phyloP scores from a whole-genome alignment of 2,329 filamentous ascomycete genomes.

The Tetracladium maxilliforme region DNA sequence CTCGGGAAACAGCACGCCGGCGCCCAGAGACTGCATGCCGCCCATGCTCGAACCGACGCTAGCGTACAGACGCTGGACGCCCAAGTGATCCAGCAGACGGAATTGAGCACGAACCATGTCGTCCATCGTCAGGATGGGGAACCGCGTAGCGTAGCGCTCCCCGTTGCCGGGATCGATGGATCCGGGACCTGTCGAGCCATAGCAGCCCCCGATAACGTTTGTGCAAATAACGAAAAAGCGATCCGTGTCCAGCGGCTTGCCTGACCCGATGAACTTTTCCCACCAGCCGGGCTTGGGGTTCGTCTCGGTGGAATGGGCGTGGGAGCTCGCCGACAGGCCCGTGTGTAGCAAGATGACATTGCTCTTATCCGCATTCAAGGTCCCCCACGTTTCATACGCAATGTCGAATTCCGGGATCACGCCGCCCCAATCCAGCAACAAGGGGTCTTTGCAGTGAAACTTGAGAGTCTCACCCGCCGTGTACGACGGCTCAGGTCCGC shows the following conservation, averaged over 20 bases:
- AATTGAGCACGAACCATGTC: conserved; percentile 98
- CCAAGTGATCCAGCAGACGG: conserved; percentile 65
- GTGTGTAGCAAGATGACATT: conserved; percentile 92
- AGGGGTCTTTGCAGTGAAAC: conserved; percentile 58
- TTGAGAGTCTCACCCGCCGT: conserved; percentile 72
- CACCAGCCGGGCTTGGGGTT: conserved; percentile 94
- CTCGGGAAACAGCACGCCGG: conserved; percentile 69
- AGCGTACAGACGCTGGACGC: conserved; percentile 68
- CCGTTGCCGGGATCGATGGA: conserved; percentile 81
- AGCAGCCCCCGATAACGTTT: conserved; percentile 91
- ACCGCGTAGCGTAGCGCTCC: conserved; percentile 80
- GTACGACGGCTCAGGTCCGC: conserved; percentile 86
- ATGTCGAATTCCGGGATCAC: conserved; percentile 79
- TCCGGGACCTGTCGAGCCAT: conserved; percentile 83
- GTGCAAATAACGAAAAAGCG: conserved; percentile 93
- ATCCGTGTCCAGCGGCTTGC: conserved; percentile 71
- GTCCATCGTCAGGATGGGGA: conserved; percentile 88
- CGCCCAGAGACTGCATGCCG: conserved; percentile 90
- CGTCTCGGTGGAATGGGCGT: conserved; percentile 77
- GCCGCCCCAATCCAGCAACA: conserved; percentile 89
- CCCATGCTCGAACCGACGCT: conserved; percentile 97
- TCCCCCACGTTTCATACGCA: conserved; percentile 88
- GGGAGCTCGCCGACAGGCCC: conserved; percentile 89
- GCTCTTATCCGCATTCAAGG: conserved; percentile 61
- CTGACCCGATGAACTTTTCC: conserved; percentile 95